These are phyloP conservation scores for Mycena rebaudengoi DNA, from an alignment of 768 basidiomycete genomes.

Conservation along the genomic window DNA sequence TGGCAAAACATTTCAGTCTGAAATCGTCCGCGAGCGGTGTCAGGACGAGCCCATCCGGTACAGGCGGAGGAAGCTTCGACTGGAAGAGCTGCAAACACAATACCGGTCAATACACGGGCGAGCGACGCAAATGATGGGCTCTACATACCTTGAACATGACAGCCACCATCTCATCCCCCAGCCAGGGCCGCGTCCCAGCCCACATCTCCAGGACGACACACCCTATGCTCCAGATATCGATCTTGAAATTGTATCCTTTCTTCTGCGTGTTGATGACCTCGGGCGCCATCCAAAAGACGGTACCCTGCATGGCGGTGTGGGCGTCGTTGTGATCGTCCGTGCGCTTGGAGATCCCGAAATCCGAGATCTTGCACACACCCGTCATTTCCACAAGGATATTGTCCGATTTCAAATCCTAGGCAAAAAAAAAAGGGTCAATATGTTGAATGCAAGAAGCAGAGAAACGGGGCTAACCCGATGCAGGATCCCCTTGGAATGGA, in stretches of 20 bases:
- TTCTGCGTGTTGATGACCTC: constrained; percentile 90
- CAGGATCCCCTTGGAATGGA: constrained; percentile 91
- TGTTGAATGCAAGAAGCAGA: neutral
- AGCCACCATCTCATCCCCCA: constrained; percentile 85
- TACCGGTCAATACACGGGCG: neutral
- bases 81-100: constrained; percentile 79
- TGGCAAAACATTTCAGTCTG: constrained; percentile 87
- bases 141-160: constrained; percentile 91
- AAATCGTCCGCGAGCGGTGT: constrained; percentile 86
- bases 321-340: constrained; percentile 89
- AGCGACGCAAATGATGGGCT: neutral
- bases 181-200: constrained; percentile 96
- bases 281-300: constrained; percentile 99
- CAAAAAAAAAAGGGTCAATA: constrained; percentile 12
- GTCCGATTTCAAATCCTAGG: constrained; percentile 97
- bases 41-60: constrained; percentile 84
- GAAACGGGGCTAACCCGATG: constrained; percentile 81
- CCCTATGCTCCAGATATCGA: constrained; percentile 98
- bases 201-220: constrained; percentile 99
- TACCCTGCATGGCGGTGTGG: constrained; percentile 95
- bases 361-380: constrained; percentile 96
- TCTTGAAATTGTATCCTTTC: constrained; percentile 94
- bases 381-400: constrained; percentile 95
- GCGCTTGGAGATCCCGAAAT: constrained; percentile 98
- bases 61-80: constrained; percentile 85